A percentile compares a stretch with the other conserved stretches of the same genome.
These are phyloP conservation scores for Microsporum canis DNA, from an alignment of 2,329 filamentous ascomycete genomes.

Conservation along the genomic window DNA sequence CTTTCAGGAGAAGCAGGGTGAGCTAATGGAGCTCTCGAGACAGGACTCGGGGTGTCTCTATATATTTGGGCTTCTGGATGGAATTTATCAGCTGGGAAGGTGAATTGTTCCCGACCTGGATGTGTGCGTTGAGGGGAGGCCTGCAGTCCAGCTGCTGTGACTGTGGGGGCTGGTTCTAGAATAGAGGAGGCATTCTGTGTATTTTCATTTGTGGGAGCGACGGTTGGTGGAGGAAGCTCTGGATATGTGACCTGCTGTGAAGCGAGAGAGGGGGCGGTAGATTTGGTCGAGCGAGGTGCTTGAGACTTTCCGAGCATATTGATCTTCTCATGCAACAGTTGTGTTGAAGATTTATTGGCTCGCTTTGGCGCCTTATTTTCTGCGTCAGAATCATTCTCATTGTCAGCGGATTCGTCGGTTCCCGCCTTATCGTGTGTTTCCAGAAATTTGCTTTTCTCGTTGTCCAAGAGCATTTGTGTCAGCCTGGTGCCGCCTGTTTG, in stretches of 20 bases:
- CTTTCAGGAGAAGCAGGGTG: slow-evolving; percentile 11
- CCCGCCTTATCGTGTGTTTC: slow-evolving; percentile 37
- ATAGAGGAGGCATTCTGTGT: slow-evolving; percentile 16
- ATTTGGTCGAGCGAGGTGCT: slow-evolving; percentile 36
- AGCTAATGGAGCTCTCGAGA: slow-evolving; percentile 6
- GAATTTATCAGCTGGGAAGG: background rate
- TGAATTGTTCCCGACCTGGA: background rate
- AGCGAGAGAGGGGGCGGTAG: slow-evolving; percentile 24
- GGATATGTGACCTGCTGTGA: slow-evolving; percentile 29
- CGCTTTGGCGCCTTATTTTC: slow-evolving; percentile 43
- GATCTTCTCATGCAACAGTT: slow-evolving; percentile 85
- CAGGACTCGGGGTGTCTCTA: slow-evolving; percentile 1
- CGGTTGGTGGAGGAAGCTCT: slow-evolving; percentile 20
- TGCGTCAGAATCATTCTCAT: slow-evolving; percentile 35
- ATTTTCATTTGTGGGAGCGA: slow-evolving; percentile 4
- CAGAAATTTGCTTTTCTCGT: slow-evolving; percentile 33
- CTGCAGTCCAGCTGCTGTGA: background rate
- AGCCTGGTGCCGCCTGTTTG: slow-evolving; percentile 52
- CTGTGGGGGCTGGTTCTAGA: slow-evolving; percentile 35
- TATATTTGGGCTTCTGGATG: background rate
- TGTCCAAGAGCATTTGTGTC: slow-evolving; percentile 22
- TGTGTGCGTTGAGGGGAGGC: slow-evolving; percentile 9
- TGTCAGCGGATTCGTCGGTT: slow-evolving; percentile 45
- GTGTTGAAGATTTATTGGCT: slow-evolving; percentile 85
- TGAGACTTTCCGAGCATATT: slow-evolving; percentile 55